Evolutionary conservation across 176 grass and related monocot genomes (phyloP).

Genomic region (Carex parvula): DNA sequence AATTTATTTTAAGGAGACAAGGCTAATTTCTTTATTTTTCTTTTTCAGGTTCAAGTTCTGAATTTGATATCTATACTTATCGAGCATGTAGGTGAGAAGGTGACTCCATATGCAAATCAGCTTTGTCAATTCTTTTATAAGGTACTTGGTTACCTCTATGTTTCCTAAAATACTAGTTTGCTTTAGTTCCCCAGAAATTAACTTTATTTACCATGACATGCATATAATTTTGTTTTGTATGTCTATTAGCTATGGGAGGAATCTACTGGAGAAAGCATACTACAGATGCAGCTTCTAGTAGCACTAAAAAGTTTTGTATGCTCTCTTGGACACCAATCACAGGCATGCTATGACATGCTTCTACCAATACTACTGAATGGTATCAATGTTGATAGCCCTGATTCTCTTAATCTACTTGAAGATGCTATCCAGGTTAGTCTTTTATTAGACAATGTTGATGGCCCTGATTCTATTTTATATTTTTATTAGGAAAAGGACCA

Average conservation of each 20-base stretch:
- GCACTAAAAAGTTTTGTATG: constrained; percentile 80
- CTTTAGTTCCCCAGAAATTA: neutral
- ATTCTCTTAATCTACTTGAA: constrained; percentile 99
- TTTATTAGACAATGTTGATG: neutral
- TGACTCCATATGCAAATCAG: constrained; percentile 85
- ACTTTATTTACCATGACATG: constrained; percentile 32
- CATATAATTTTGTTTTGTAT: constrained; percentile 29
- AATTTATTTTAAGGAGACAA: constrained; percentile 13
- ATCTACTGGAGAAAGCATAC: constrained; percentile 86
- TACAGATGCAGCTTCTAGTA: constrained; percentile 87
- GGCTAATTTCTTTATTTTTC: constrained; percentile 22
- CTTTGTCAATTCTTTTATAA: constrained; percentile 83
- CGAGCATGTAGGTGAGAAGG: constrained; percentile 84
- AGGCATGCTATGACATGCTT: constrained; percentile 80
- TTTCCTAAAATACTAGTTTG: neutral
- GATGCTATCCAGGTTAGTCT: constrained; percentile 79
- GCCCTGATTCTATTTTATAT: too few species aligned
- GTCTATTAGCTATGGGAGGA: constrained; percentile 79
- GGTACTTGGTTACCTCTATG: constrained; percentile 37
- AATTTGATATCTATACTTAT: constrained; percentile 97
- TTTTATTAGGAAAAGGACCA: neutral
- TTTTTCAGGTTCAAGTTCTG: constrained; percentile 85
- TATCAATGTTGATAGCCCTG: constrained; percentile 78
- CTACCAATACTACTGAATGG: constrained; percentile 82
- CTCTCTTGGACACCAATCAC: constrained; percentile 79